Percentiles rank a stretch among this genome's conserved stretches.
phyloP scores from a whole-genome alignment of 2,329 filamentous ascomycete genomes.

The Exophiala mesophila region DNA sequence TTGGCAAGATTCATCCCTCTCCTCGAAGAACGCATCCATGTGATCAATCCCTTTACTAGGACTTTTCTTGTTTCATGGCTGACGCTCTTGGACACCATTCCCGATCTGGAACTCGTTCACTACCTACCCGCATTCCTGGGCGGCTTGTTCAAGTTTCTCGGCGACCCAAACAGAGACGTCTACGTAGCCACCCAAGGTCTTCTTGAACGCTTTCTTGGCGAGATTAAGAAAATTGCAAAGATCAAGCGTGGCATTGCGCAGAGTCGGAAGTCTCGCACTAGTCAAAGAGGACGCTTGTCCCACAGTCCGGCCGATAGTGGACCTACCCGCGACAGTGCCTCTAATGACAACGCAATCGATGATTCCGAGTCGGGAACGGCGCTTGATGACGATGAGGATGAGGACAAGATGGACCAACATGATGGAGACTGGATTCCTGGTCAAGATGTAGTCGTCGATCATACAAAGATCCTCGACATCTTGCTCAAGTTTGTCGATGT shows the following conservation, averaged over 20 bases:
- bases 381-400: conserved; percentile 54
- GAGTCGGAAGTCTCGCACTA: conserved; percentile 65
- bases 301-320: conserved; percentile 31
- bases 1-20: conserved; percentile 86
- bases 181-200: conserved; percentile 85
- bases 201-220: conserved; percentile 81
- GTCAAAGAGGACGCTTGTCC: conserved; percentile 14
- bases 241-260: conserved; percentile 90
- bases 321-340: conserved; percentile 18
- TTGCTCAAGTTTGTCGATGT: conserved; percentile 76
- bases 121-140: conserved; percentile 88
- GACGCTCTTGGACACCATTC: conserved; percentile 88
- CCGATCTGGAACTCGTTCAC: conserved; percentile 88
- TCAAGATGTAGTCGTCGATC: conserved; percentile 92
- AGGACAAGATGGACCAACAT: conserved; percentile 55
- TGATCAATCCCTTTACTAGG: conserved; percentile 88
- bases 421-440: conserved; percentile 97
- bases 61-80: conserved; percentile 97
- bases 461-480: conserved; percentile 86
- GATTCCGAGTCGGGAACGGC: conserved; percentile 42
- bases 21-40: conserved; percentile 87
- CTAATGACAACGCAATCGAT: conserved; percentile 30
- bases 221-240: conserved; percentile 90
- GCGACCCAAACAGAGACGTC: conserved; percentile 88
- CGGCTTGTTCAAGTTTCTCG: conserved; percentile 84